Evolutionary conservation across 345 rosid genomes (phyloP), one percentile per base, ranked within the genome.

Genomic region (Durio zibethinus): DNA sequence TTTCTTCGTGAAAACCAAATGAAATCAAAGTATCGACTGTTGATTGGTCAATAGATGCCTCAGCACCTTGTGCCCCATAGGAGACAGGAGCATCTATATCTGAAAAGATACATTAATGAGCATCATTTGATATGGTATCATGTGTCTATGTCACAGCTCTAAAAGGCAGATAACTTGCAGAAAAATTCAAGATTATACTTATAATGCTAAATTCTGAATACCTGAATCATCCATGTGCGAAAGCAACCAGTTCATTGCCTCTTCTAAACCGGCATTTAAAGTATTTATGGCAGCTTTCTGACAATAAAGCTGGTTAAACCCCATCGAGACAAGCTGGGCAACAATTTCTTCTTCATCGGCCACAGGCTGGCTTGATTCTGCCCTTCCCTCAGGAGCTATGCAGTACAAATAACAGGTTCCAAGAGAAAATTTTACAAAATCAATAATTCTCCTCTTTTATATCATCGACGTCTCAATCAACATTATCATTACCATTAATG

Each of bases 181-280:
- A 62, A 59, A 20, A 12, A 31, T 75, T 43, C 11, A 27, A 31
- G 57, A 29, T 40, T 33, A 54, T 7, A 27, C 27, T 8, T 9
- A 35, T 75, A 62, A 43, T 27, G 48, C 14, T 45, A 43, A 47
- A 62, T 76, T 54, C 71, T 5, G 54, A 68, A 73, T 87, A 96
- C 99, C 99, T 82, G 97, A 86, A 85, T 96, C 98, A 83, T 90
- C 97, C 97, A 92, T 87, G 87, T 96, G 98, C 64, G 90, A 82
- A 75, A 96, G 90, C 73, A 96, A 78, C 99, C 99, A 96, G 81
- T 91, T 96, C 99, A 91, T 96, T 48, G 99, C 98, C 85, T 92
- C 98, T 84, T 96, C 98, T 5, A 91, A 89, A 72, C 99, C 99
- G 50, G 84, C 85, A 82, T 96, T 96, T 64, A 85, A 90, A 67